Evolutionary conservation across 306 rosid genomes (phyloP).

Genomic region (Ormosia emarginata): DNA sequence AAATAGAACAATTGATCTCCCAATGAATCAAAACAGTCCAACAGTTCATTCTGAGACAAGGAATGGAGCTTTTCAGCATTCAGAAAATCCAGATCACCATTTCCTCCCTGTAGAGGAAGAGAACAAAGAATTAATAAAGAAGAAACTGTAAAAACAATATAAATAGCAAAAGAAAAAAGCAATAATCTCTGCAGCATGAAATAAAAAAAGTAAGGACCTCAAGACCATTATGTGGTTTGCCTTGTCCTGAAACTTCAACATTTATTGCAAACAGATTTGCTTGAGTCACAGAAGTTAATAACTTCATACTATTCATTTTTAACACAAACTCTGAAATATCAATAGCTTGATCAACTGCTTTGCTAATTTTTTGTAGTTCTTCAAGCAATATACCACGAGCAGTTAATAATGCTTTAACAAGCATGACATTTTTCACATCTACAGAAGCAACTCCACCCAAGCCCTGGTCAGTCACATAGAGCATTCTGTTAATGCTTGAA

Average conservation of each 20-base stretch:
- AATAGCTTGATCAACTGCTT: conserved; percentile 51
- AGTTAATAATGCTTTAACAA: conserved; percentile 59
- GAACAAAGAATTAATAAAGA: conserved; percentile 16
- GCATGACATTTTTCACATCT: conserved; percentile 44
- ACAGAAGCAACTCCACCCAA: conserved; percentile 37
- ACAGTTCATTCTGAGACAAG: conserved; percentile 46
- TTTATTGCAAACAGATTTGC: conserved; percentile 35
- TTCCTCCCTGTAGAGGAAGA: conserved; percentile 42
- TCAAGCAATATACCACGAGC: conserved; percentile 74
- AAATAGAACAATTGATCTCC: conserved; percentile 78
- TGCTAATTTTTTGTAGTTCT: conserved; percentile 66
- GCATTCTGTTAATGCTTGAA: conserved; percentile 34
- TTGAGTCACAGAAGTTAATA: conserved; percentile 34
- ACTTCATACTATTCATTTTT: conserved; percentile 52
- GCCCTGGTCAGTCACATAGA: conserved; percentile 43
- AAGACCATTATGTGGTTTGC: conserved; percentile 68
- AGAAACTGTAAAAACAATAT: not conserved
- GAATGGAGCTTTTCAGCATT: conserved; percentile 44
- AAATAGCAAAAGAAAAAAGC: not conserved
- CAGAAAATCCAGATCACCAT: conserved; percentile 35
- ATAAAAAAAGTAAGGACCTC: conserved; percentile 64
- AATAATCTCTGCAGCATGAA: conserved; percentile 27
- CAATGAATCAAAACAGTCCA: conserved; percentile 41
- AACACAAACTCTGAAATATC: conserved; percentile 71
- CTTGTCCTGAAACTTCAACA: conserved; percentile 52